phyloP scores from a whole-genome alignment of 2,329 filamentous ascomycete genomes.

The Claviceps africana region DNA sequence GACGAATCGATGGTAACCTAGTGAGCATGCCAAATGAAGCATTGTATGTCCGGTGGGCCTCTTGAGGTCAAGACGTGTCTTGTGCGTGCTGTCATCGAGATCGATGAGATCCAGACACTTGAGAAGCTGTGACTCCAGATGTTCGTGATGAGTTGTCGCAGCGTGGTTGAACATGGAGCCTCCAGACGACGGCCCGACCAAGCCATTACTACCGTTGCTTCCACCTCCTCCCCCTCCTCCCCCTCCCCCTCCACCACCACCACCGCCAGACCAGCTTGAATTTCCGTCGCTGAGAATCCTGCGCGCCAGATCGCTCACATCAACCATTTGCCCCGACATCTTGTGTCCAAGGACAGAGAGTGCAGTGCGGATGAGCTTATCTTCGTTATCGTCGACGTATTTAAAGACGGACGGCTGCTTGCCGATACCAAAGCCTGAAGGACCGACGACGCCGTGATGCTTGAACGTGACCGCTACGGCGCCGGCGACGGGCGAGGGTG shows the following conservation, averaged over 20 bases:
- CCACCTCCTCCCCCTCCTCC: constrained; percentile 8
- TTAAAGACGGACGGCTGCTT: constrained; percentile 46
- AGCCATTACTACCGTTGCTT: constrained; percentile 11
- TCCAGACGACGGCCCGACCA: constrained; percentile 25
- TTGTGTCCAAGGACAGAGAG: constrained; percentile 50
- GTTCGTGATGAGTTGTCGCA: constrained; percentile 21
- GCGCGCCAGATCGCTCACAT: constrained; percentile 47
- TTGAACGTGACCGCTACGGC: constrained; percentile 59
- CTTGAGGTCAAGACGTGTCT: constrained; percentile 52
- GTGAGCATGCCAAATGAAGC: constrained; percentile 63
- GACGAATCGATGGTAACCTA: constrained; percentile 63
- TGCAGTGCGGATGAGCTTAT: constrained; percentile 54
- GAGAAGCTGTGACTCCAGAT: constrained; percentile 55
- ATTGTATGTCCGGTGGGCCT: constrained; percentile 60
- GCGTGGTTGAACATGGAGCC: constrained; percentile 31
- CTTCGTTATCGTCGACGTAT: constrained; percentile 59
- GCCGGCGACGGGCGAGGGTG: constrained; percentile 53
- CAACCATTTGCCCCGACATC: constrained; percentile 47
- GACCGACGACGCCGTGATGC: constrained; percentile 28
- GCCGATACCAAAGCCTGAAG: constrained; percentile 21
- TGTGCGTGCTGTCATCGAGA: constrained; percentile 56
- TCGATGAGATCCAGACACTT: constrained; percentile 68
- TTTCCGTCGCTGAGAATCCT: constrained; percentile 40
- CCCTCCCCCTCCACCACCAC: neutral
- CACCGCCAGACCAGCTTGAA: constrained; percentile 31